A percentile compares a stretch with the other conserved stretches of the same genome.
phyloP scores from a whole-genome alignment of 2,329 filamentous ascomycete species.

The Aspergillus persii region DNA sequence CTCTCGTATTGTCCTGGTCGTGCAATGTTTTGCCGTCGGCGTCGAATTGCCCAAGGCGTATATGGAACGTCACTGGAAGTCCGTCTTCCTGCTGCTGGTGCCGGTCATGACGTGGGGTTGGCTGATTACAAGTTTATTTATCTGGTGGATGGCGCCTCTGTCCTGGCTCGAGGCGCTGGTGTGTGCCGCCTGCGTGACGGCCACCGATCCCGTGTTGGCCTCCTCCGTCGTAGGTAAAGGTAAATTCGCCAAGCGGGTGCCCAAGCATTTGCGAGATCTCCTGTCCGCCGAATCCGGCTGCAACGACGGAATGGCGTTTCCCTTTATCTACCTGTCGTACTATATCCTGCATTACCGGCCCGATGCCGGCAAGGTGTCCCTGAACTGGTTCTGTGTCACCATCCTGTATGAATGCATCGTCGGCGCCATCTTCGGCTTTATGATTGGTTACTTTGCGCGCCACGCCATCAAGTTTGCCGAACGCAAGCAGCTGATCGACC shows the following conservation, averaged over 20 bases:
- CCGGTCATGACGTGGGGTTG: constrained; percentile 97
- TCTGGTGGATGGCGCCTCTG: constrained; percentile 86
- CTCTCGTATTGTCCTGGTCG: constrained; percentile 68
- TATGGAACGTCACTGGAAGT: constrained; percentile 98
- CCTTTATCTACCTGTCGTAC: constrained; percentile 88
- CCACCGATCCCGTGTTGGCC: constrained; percentile 92
- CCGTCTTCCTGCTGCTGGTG: constrained; percentile 80
- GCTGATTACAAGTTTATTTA: constrained; percentile 79
- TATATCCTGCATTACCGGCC: constrained; percentile 83
- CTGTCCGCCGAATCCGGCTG: constrained; percentile 96
- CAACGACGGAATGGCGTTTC: constrained; percentile 99
- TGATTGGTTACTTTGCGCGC: constrained; percentile 83
- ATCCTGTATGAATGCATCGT: constrained; percentile 96
- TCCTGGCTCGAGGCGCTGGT: constrained; percentile 88
- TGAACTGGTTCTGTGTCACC: constrained; percentile 85
- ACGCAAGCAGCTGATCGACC: constrained; percentile 79
- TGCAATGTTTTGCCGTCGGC: constrained; percentile 71
- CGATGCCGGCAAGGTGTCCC: constrained; percentile 65
- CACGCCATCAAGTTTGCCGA: constrained; percentile 89
- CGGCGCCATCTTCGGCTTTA: constrained; percentile 82
- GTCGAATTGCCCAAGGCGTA: constrained; percentile 71
- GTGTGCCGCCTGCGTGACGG: constrained; percentile 89
- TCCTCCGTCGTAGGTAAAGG: constrained; percentile 98
- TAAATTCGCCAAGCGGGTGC: constrained; percentile 96
- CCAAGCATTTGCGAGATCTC: constrained; percentile 93